Conservation (phyloP, 2,329 filamentous ascomycete species). For the Colletotrichum acutatum region DNA sequence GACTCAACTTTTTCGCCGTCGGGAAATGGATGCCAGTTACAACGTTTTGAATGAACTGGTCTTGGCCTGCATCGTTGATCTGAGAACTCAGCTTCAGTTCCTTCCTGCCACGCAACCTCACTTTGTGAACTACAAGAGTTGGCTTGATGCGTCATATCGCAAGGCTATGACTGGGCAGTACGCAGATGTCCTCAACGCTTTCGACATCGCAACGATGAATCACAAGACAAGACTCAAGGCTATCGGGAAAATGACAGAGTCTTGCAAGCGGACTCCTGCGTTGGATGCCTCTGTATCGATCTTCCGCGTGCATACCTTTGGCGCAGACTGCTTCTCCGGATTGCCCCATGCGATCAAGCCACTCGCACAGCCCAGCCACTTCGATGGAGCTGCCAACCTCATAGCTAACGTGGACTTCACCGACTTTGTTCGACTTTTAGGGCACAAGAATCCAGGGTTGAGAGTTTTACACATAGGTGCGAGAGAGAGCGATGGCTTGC, state of each 20-base stretch:
- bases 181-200: background rate
- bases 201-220: conserved; percentile 3
- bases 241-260: background rate
- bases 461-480: conserved; percentile 13
- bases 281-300: background rate
- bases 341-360: background rate
- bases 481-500: background rate
- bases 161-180: conserved; percentile 9
- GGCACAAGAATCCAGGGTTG: conserved; percentile 40
- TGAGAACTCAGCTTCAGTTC: conserved; percentile 18
- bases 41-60: background rate
- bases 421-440: conserved; percentile 28
- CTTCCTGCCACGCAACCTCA: conserved; percentile 24
- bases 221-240: background rate
- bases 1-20: background rate
- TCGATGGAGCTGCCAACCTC: too few relatives aligned
- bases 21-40: background rate
- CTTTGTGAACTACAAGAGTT: conserved; percentile 14
- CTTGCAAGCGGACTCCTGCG: background rate
- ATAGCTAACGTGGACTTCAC: conserved; percentile 7
- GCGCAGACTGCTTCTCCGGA: conserved; percentile 6
- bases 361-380: background rate
- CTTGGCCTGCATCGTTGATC: conserved; percentile 24
- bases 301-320: background rate
- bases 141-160: conserved; percentile 20